Base-by-base conservation (phyloP, 176 grass and related monocot genomes). In the Oryza meridionalis region DNA sequence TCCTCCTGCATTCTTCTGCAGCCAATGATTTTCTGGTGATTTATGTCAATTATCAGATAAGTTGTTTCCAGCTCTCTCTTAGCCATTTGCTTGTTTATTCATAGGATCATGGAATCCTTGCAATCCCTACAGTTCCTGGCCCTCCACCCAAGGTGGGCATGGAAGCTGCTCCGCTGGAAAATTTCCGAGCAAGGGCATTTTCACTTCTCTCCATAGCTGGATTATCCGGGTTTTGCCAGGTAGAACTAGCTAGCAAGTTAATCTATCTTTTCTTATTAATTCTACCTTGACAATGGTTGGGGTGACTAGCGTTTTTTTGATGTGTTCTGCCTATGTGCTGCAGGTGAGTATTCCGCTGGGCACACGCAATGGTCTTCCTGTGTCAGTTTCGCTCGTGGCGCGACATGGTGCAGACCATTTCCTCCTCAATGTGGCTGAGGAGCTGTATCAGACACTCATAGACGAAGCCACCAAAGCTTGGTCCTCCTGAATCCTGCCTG, bases 261-360 rank as follows among this genome's bases (percentile, higher is more conserved):
- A 31, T 78, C 50, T 40, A 11, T 6, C 11, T 53, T 11, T 68
- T 75, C 14, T 22, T 4, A 65, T 32, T 33, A 58, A 38, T 76
- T 12, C 21, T 63, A 72, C 42, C 2, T 65, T 14, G 1, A 84
- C 55, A 47, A n/a, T 33, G 19, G 24, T 58, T 58, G 0, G 37
- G 65, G 63, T 40, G 27, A 10, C 31, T 45, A 29, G 31, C 22
- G 37, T 17, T 61, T 50, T 63, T 42, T 2, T 65, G 12, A 38
- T 4, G 13, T 79, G 42, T 77, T 33, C 25, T 55, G 27, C 64
- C 2, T n/a, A 40, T 25, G 67, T 29, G 17, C 66, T 85, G 62
- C 84, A 96, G 94, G 67, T 97, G 67, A 90, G 72, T 65, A 92
- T 97, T 84, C 94, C 94, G 14, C 76, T 97, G 21, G 94, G 94